phyloP scores from a whole-genome alignment of 192 early-diverging fungal species.

The Backusella circina region DNA sequence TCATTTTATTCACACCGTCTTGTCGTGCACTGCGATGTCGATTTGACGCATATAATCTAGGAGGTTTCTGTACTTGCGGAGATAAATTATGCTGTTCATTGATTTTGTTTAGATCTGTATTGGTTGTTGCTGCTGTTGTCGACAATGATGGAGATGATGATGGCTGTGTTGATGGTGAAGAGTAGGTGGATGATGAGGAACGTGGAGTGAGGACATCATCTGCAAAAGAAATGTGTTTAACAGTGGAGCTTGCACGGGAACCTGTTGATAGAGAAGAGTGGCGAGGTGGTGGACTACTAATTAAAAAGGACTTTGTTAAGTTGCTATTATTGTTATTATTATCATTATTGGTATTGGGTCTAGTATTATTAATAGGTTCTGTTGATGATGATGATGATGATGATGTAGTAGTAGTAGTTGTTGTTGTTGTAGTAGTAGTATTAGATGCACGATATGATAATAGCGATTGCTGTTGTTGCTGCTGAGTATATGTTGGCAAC shows the following conservation, averaged over 20 bases:
- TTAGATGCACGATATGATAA: background rate
- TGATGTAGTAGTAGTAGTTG: background rate
- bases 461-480: background rate
- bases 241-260: background rate
- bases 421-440: background rate
- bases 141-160: background rate
- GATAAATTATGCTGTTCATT: background rate
- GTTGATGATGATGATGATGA: too few species aligned
- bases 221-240: background rate
- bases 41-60: conserved; percentile 23
- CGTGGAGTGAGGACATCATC: background rate
- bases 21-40: conserved; percentile 34
- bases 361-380: background rate
- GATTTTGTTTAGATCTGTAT: background rate
- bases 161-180: background rate
- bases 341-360: background rate
- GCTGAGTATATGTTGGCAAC: background rate
- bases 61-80: background rate
- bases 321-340: background rate
- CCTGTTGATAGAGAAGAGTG: conserved; percentile 21
- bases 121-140: background rate
- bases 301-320: background rate
- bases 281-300: conserved; percentile 28
- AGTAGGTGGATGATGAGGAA: background rate
- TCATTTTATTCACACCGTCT: conserved; percentile 29